Evolutionary conservation across 495 filamentous ascomycete genomes (phyloP), one percentile per base, ranked within the genome.

Genomic region (Extremus antarcticus): DNA sequence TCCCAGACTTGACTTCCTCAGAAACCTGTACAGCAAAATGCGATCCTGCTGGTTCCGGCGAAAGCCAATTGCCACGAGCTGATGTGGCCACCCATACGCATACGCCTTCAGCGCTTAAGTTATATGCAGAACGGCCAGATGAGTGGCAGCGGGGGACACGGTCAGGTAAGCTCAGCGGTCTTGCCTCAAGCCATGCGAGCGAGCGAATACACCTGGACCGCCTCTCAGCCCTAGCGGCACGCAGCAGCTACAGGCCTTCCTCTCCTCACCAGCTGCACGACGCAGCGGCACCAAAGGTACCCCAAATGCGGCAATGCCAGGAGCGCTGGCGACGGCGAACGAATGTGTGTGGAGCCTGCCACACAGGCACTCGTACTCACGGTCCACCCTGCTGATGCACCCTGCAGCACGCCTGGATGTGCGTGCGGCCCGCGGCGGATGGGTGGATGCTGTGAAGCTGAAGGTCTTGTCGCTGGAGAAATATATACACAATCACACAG

Each of bases 61-160:
- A 35, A 54, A 54, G 41, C 38, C 45, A 47, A 25, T 39, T 41
- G 54, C 54, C 54, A 50, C 51, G 41, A n/a, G 8, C 41, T 45
- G 41, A 45, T 7, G 41, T 45, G 41, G 41, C 41, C 8, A 45
- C 41, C 19, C 19, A 21, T 45, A 45, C 41, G 41, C 19, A 21
- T 45, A 45, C 41, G 41, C 41, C 41, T 21, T 45, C 41, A 53
- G 51, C 35, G 51, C 49, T 13, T 7, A 13, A 13, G 29, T 51
- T 51, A 51, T 51, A n/a, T 39, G 43, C 39, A 51, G 20, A 17
- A 25, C 13, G 20, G 11, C 29, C 50, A 52, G 10, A 20, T 21
- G 25, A 53, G 38, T 52, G 41, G 19, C n/a, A 45, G 41, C 17
- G 50, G 50, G 50, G 50, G 20, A 38, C 24, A 3, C 32, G 50